Evolutionary conservation across 805 yeast genomes (phyloP), one percentile per base, ranked within the genome.

Genomic region (Kregervanrija pseudodelftensis): DNA sequence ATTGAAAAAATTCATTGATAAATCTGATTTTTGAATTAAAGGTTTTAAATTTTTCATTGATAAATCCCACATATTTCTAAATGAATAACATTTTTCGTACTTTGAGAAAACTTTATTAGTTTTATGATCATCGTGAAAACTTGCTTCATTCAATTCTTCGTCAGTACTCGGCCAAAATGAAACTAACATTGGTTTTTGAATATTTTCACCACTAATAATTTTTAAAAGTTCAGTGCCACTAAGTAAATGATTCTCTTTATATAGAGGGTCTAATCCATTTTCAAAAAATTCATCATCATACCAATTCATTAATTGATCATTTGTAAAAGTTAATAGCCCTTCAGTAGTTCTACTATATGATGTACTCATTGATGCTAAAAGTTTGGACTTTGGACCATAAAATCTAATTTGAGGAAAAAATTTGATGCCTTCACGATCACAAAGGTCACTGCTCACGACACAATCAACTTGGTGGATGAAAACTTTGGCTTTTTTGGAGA

Each of bases 381-480:
- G 56, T 58, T 43, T 76, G 2, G 66, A 68, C 2, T 59, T 56
- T 0, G 88, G 83, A 1, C 79, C 79, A 64, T 84, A 90, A 8
- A 91, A 68, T 44, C 83, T 69, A 35, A 91, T 64, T 15, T 73
- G 67, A 5, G 99, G 99, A 59, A 76, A 90, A n/a, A 68, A 74
- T 14, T 46, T 54, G 45, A 91, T 74, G 3, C 73, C 71, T 62
- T 86, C 85, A 17, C 79, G 67, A 8, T 65, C 69, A 64, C 99
- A 93, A 43, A 93, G 68, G 60, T 91, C 98, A 11, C 95, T 96
- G 57, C 82, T 75, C 39, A 77, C 86, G 8, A 85, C 75, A 66
- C 99, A 93, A 63, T 93, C 80, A 33, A 93, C 95, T 57, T 85
- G 91, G 46, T 77, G 72, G 13, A 50, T 42, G 11, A 17, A 14